phyloP scores from a whole-genome alignment of 1,139 yeast species.

The Pichia inconspicua region DNA sequence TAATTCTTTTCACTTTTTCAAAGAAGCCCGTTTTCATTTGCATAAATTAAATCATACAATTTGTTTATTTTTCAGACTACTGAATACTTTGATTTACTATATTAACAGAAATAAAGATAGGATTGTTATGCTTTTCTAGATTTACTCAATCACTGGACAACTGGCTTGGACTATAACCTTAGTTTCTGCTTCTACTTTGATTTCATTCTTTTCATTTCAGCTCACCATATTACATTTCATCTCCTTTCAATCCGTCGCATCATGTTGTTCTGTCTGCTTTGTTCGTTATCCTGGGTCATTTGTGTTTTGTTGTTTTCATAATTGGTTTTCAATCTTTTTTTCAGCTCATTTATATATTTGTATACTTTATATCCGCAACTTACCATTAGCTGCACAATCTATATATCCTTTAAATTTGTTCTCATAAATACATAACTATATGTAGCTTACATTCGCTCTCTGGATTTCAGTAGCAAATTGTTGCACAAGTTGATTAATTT shows the following conservation, averaged over 20 bases:
- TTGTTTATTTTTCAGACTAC: no score
- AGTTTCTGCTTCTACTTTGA: no score
- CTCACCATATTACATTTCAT: neutral
- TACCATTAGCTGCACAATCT: neutral
- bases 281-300: neutral
- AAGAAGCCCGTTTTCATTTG: neutral
- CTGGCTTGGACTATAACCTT: no score
- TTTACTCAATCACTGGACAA: no score
- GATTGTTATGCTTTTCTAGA: no score
- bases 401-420: neutral
- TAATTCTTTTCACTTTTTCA: neutral
- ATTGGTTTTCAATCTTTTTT: neutral
- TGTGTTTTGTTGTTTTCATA: conserved; percentile 1
- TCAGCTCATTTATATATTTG: neutral
- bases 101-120: no score
- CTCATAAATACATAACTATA: no score
- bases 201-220: neutral
- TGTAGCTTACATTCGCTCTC: no score
- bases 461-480: no score
- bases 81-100: neutral
- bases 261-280: neutral
- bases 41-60: neutral
- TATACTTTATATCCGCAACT: neutral
- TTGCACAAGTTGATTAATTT: no score
- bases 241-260: neutral